Base-by-base conservation (phyloP, 352 stramenopile genomes). In the Discostella stelligera region DNA sequence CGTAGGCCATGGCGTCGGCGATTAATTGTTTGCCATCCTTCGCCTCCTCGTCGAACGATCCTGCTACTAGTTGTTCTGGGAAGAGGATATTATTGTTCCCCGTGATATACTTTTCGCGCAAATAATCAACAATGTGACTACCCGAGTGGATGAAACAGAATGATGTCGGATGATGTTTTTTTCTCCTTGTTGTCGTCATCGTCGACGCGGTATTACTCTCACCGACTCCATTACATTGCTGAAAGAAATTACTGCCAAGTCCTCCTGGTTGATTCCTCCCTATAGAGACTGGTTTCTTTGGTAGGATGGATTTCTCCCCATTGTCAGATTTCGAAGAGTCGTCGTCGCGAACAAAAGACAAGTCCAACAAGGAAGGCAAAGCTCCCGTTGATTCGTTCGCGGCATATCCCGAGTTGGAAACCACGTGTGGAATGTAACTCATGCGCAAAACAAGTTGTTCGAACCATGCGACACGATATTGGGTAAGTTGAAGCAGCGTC, bases 371-470 rank as follows among this genome's bases (percentile, higher is more conserved):
- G 55, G 61, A 78, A 1, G 87, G 87, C 21, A 91, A 64, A 53
- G 71, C 77, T 20, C 87, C 87, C 2, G 85, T 86, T 8, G 74
- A 73, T 73, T 93, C 83, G 18, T 25, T 71, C 0, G 68, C 62
- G 14, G 62, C 52, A 80, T 91, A 86, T 3, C 68, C 39, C 0
- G 83, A 85, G 80, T 93, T 93, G 0, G 73, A 10, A 4, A 93
- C 85, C 16, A 74, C 63, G 67, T 89, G 78, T 14, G 80, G 77
- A 37, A 91, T 80, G 21, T 65, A 37, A 32, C 64, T 78, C 23
- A 89, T 84, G 48, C 81, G 74, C 23, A 93, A 50, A 10, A 89
- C 49, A 5, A 89, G 60, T 72, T 93, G 85, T 74, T 89, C 83
- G 0, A 79, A 75, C 85, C 83, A 93, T 16, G 83, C 85, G n/a